A percentile compares a stretch with the other conserved stretches of the same genome.
phyloP scores from a whole-genome alignment of 1,284 basidiomycete genomes.

The Ustilago bromivora region DNA sequence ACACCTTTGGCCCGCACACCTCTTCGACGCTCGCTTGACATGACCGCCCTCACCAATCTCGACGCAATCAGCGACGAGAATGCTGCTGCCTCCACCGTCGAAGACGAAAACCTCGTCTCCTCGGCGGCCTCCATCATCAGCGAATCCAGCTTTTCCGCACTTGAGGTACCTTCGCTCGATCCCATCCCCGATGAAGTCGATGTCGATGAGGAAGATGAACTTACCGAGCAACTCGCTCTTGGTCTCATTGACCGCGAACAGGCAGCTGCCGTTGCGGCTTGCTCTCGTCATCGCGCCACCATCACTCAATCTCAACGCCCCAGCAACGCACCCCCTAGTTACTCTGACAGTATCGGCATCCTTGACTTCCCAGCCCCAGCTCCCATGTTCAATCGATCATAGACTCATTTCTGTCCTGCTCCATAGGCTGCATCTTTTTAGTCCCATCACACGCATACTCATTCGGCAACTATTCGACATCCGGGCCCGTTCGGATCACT shows the following conservation, averaged over 20 bases:
- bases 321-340: conserved; percentile 32
- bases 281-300: conserved; percentile 24
- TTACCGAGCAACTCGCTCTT: conserved; percentile 49
- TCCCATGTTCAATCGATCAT: not conserved
- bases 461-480: not conserved
- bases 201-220: conserved; percentile 41
- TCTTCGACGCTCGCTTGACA: conserved; percentile 39
- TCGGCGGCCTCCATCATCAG: conserved; percentile 25
- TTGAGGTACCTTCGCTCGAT: conserved; percentile 49
- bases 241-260: conserved; percentile 47
- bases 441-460: conserved; percentile 9
- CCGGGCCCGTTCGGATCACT: not conserved
- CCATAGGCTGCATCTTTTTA: not conserved
- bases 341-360: conserved; percentile 49
- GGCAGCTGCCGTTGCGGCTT: conserved; percentile 32
- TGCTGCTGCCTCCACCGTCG: not conserved
- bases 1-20: conserved; percentile 47
- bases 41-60: conserved; percentile 20
- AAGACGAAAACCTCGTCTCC: conserved; percentile 15
- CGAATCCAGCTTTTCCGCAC: conserved; percentile 25
- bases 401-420: not conserved
- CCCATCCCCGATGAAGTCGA: conserved; percentile 49
- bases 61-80: not conserved
- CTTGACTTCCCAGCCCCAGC: conserved; percentile 23
- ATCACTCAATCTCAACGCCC: conserved; percentile 13